Evolutionary conservation across 148 eudicot species (phyloP).

Genomic region (Arctostaphylos glauca): DNA sequence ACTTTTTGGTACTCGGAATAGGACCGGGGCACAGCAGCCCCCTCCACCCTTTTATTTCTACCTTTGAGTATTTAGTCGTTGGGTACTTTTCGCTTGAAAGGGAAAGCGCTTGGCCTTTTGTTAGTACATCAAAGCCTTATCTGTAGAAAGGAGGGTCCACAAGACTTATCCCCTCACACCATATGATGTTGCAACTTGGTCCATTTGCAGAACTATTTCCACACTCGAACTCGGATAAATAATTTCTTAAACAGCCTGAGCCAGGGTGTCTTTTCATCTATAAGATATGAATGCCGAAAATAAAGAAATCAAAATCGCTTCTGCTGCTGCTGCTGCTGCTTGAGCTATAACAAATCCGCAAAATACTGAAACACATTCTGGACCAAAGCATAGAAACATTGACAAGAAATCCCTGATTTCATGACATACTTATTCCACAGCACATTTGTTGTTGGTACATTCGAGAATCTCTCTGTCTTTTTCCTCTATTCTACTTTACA

Average conservation of each 20-base stretch:
- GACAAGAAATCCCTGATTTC: conserved; percentile 9
- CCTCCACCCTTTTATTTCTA: neutral
- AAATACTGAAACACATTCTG: neutral
- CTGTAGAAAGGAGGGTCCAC: conserved; percentile 5
- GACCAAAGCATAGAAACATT: neutral
- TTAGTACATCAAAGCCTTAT: conserved; percentile 2
- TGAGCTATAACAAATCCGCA: neutral
- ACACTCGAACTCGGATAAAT: neutral
- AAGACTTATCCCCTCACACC: neutral
- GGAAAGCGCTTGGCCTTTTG: conserved; percentile 15
- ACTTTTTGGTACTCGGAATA: no score
- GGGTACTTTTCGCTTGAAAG: conserved; percentile 11
- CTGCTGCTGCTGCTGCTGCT: no score
- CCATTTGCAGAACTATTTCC: neutral
- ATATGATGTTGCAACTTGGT: neutral
- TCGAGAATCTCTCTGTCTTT: conserved; percentile 18
- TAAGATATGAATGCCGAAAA: neutral
- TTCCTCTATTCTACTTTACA: conserved; percentile 1
- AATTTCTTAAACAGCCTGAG: neutral
- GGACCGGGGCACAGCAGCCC: no score
- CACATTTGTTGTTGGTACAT: conserved; percentile 15
- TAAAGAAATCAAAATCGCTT: neutral
- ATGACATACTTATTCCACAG: conserved; percentile 6
- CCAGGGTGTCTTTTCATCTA: no score
- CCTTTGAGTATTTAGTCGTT: conserved; percentile 12